A percentile compares a stretch with the other conserved stretches of the same genome.
Conservation (phyloP, 495 filamentous ascomycete genomes). For the Aspergillus funiculosus region DNA sequence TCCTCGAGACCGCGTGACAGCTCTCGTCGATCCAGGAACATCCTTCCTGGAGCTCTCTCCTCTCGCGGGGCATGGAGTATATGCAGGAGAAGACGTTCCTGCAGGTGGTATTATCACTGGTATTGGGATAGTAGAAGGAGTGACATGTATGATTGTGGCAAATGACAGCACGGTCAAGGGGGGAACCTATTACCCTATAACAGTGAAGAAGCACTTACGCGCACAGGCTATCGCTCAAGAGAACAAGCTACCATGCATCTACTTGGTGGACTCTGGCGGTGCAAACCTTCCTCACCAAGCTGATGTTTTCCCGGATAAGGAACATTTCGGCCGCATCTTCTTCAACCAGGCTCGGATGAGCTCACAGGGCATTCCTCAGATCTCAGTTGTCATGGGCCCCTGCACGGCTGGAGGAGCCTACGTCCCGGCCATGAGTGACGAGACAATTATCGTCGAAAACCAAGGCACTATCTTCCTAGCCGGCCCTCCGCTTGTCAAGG, state of each 20-base stretch:
- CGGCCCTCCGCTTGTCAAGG: conserved; percentile 91
- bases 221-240: conserved; percentile 88
- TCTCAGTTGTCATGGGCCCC: conserved; percentile 96
- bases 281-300: conserved; percentile 95
- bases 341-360: conserved; percentile 94
- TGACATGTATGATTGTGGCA: conserved; percentile 88
- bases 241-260: conserved; percentile 84
- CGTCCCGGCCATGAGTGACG: conserved; percentile 94
- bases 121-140: conserved; percentile 83
- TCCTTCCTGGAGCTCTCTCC: conserved; percentile 88
- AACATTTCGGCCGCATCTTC: conserved; percentile 97
- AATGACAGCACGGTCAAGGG: conserved; percentile 99
- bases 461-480: conserved; percentile 97
- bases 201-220: conserved; percentile 94
- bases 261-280: conserved; percentile 93
- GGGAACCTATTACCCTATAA: conserved; percentile 98
- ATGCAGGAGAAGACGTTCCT: conserved; percentile 77
- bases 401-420: conserved; percentile 96
- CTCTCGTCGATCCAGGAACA: conserved; percentile 81
- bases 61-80: conserved; percentile 80
- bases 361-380: conserved; percentile 80
- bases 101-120: conserved; percentile 92
- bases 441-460: conserved; percentile 91
- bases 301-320: conserved; percentile 91
- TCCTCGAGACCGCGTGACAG: conserved; percentile 80